phyloP scores from a whole-genome alignment of 257 asterid species.

The Cordia subcordata region DNA sequence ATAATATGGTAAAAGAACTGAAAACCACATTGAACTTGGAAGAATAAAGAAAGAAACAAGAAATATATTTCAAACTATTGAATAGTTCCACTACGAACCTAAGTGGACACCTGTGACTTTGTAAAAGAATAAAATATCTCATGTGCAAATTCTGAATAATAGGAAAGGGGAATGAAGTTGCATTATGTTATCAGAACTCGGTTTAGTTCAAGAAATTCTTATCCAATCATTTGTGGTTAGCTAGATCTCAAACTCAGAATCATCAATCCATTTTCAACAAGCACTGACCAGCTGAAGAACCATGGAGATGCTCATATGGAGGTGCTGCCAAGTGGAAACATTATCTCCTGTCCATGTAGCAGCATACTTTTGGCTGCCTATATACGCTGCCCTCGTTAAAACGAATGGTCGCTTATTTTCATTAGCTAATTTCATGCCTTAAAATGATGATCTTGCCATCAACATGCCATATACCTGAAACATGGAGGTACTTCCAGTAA shows the following conservation, averaged over 20 bases:
- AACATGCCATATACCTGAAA: conserved; percentile 90
- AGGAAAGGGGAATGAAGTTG: no score
- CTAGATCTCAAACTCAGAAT: not conserved
- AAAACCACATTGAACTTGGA: no score
- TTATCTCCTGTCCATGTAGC: conserved; percentile 99
- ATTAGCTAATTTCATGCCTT: conserved; percentile 83
- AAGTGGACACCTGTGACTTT: no score
- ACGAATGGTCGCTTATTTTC: conserved; percentile 84
- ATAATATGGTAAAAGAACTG: no score
- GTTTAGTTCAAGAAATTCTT: no score
- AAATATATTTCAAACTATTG: no score
- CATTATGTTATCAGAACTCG: no score
- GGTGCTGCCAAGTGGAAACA: conserved; percentile 95
- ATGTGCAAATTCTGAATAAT: no score
- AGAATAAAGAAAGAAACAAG: no score
- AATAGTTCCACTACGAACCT: no score
- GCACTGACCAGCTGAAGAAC: conserved; percentile 77
- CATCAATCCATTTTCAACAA: not conserved
- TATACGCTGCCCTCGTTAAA: conserved; percentile 93
- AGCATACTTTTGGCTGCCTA: conserved; percentile 95
- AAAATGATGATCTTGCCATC: conserved; percentile 93
- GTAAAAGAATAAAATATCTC: no score
- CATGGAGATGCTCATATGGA: conserved; percentile 96
- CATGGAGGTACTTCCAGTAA: not conserved
- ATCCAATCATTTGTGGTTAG: no score